These are phyloP conservation scores for Apiospora kogelbergensis DNA, from an alignment of 2,329 filamentous ascomycete genomes.

Conservation along the genomic window DNA sequence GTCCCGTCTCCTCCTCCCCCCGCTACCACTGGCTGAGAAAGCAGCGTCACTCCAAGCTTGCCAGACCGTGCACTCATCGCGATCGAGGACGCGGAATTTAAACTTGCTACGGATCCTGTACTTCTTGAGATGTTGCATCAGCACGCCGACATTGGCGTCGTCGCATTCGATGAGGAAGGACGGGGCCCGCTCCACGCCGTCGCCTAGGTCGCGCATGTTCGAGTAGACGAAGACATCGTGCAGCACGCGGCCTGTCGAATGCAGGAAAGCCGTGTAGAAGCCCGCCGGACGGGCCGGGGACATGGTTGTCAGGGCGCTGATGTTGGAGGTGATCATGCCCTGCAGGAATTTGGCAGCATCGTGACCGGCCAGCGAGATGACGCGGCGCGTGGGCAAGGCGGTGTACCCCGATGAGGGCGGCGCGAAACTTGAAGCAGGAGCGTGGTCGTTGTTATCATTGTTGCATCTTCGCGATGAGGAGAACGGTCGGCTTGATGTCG, in stretches of 20 bases:
- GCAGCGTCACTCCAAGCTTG: constrained; percentile 63
- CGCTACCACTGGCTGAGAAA: not conserved
- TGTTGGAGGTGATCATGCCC: constrained; percentile 77
- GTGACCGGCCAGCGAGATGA: constrained; percentile 76
- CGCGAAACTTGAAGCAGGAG: constrained; percentile 28
- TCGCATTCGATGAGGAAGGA: constrained; percentile 83
- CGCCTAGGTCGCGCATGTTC: constrained; percentile 34
- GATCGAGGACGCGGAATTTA: constrained; percentile 62
- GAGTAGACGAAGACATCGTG: constrained; percentile 92
- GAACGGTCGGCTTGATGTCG: not conserved
- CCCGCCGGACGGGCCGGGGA: constrained; percentile 39
- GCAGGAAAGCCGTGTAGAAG: constrained; percentile 83
- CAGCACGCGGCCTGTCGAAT: constrained; percentile 78
- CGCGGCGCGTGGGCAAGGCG: constrained; percentile 68
- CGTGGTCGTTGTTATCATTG: not conserved
- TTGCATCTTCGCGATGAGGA: not conserved
- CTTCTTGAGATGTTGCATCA: constrained; percentile 74
- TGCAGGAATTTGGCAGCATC: constrained; percentile 86
- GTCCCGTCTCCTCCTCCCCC: not conserved
- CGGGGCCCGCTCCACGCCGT: constrained; percentile 19
- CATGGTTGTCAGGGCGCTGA: constrained; percentile 45
- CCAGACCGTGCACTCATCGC: constrained; percentile 69
- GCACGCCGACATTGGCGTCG: constrained; percentile 56
- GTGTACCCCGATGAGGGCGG: constrained; percentile 50
- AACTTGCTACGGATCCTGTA: constrained; percentile 87